Base-by-base conservation (phyloP, 2,329 filamentous ascomycete species). In the Gliomastix tumulicola region DNA sequence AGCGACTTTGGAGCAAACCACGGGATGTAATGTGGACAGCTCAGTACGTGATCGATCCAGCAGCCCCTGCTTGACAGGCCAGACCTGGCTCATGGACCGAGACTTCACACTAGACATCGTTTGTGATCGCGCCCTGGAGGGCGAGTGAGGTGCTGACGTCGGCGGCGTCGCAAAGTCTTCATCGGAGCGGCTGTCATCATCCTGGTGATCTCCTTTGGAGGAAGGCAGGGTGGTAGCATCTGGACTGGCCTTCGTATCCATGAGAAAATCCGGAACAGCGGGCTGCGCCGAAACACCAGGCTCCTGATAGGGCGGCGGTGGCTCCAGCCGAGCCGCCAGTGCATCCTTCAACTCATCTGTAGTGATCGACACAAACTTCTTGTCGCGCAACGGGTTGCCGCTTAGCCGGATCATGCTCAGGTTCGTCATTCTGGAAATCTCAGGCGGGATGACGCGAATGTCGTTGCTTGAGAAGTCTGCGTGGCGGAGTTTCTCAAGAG, bases 351-450 rank as follows among this genome's bases (percentile, higher is more conserved):
- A 66, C 37, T 92, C 84, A 12, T 88, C 84, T 0, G 85, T 88
- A 17, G 74, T 74, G 63, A 94, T 85, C 1, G 77, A 83, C 12
- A 89, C 68, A 47, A 92, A 88, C 54, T 88, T 95, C 54, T 84
- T 88, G 54, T 96, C 88, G 12, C 85, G 74, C 12, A 98, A 65
- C 1, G 92, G 92, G 50, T 98, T 98, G n/a, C 88, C 88, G 30
- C 80, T 81, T 21, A 98, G 68, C 5, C 82, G 79, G 30, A 97
- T 73, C 53, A 81, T 81, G 16, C 79, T 72, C 9, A 98, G 64
- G 31, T 63, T 79, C 6, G 87, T 78, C 88, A 97, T 95, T 19
- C 76, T 66, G 6, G 82, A 84, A 40, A 97, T 76, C 44, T 79
- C 80, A 0, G 86, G 73, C 21, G 92, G 85, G 7, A 98, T 58